phyloP scores from a whole-genome alignment of 78 protist species.

The Tieghemostelium lacteum region DNA sequence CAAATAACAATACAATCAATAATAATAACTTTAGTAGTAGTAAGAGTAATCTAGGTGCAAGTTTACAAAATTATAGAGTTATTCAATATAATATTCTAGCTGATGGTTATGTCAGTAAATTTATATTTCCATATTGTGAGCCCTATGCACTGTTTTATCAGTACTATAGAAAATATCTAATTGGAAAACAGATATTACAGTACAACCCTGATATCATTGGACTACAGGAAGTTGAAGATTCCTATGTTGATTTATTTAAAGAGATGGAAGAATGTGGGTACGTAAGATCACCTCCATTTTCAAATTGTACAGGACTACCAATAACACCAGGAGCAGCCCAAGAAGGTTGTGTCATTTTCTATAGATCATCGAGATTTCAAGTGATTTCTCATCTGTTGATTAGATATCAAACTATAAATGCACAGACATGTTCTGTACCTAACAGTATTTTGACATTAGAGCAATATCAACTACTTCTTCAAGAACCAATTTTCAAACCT shows the following conservation, averaged over 20 bases:
- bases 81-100: constrained; percentile 35
- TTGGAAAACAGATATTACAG: constrained; percentile 18
- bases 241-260: neutral
- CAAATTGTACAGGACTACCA: too few species aligned
- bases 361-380: neutral
- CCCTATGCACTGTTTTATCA: constrained; percentile 5
- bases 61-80: neutral
- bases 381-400: neutral
- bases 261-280: neutral
- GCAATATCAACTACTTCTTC: neutral
- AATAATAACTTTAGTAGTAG: neutral
- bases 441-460: neutral
- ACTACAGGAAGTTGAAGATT: constrained; percentile 31
- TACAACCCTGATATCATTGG: constrained; percentile 37
- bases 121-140: constrained; percentile 14
- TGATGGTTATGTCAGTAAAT: constrained; percentile 6
- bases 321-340: neutral
- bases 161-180: constrained; percentile 4
- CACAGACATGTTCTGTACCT: neutral
- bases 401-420: neutral
- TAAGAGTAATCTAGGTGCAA: neutral
- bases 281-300: neutral
- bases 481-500: constrained; percentile 1
- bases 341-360: constrained; percentile 31
- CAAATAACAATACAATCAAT: neutral